Base-by-base conservation (phyloP, 176 grass and related monocot species). In the Microstegium vimineum region DNA sequence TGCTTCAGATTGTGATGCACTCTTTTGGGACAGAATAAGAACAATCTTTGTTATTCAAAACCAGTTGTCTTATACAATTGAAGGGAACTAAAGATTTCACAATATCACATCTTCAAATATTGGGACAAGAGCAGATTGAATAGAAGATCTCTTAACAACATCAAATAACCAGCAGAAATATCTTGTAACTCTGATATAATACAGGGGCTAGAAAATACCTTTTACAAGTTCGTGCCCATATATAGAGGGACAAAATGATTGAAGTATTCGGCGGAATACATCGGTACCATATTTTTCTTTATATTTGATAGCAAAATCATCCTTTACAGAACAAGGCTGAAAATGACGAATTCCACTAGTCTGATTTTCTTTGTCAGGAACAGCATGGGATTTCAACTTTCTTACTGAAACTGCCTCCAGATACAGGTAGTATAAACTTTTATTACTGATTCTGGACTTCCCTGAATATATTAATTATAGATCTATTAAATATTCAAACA, bases 171-270 rank as follows among this genome's bases (percentile, higher is more conserved):
- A 0, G n/a, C 5, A 68, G 2, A 81, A 79, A 81, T 85, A 43
- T 18, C 23, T 26, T 35, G 20, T 56, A 43, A 10, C 26, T 35
- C 66, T 13, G 46, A 77, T 32, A 65, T 62, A 62, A 35, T 32
- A 72, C 25, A 32, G n/a, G 15, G 31, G 49, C n/a, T 31, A 66
- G 27, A 79, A 68, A 67, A 62, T 89, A 94, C 95, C 92, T 94
- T 98, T 98, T 76, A 98, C 95, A 86, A 98, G 95, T 75, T 98
- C 90, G 68, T 98, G 95, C 1, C 95, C 95, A 74, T 98, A 98
- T 46, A 98, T 98, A 64, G 95, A 94, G 42, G 95, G 95, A 69
- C 95, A 98, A 61, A 94, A 93, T 4, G 92, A 98, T 11, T 98
- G 95, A 90, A 98, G 86, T 47, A 94, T 86, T 56, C 86, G 90